A percentile compares a stretch with the other conserved stretches of the same genome.
phyloP scores from a whole-genome alignment of 495 filamentous ascomycete genomes.

The Aspergillus sclerotioniger region DNA sequence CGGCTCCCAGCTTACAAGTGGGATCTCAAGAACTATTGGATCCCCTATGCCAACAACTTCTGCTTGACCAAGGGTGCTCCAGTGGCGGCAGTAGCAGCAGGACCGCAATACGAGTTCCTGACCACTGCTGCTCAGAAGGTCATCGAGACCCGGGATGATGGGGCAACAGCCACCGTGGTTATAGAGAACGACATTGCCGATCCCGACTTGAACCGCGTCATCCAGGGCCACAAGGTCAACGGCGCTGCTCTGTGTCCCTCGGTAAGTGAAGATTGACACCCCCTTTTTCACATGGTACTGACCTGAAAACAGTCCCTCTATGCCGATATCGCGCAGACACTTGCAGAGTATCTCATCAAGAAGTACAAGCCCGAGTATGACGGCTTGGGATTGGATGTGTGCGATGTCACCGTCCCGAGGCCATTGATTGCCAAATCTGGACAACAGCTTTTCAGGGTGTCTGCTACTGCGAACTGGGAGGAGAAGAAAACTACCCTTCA shows the following conservation, averaged over 20 bases:
- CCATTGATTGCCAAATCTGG: constrained; percentile 62
- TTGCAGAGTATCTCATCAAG: constrained; percentile 66
- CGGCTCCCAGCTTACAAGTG: constrained; percentile 73
- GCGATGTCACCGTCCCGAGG: constrained; percentile 67
- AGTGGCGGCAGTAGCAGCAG: constrained; percentile 23
- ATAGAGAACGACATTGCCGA: constrained; percentile 66
- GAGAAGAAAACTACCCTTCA: constrained; percentile 28
- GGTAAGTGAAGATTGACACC: constrained; percentile 29
- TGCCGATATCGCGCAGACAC: constrained; percentile 74
- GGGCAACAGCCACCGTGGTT: constrained; percentile 52
- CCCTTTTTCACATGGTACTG: constrained; percentile 4
- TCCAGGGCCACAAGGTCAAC: constrained; percentile 74
- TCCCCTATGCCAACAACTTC: constrained; percentile 66
- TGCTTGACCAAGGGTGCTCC: constrained; percentile 46
- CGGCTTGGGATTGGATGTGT: constrained; percentile 47
- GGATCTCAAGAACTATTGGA: constrained; percentile 82
- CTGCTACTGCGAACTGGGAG: constrained; percentile 36
- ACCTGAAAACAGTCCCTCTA: constrained; percentile 54
- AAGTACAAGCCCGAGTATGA: constrained; percentile 41
- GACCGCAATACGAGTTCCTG: constrained; percentile 37
- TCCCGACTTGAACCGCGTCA: constrained; percentile 56
- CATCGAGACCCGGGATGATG: constrained; percentile 54
- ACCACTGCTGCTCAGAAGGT: constrained; percentile 49
- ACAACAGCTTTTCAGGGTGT: constrained; percentile 46
- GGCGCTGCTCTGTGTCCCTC: constrained; percentile 56